phyloP scores from a whole-genome alignment of 1,284 basidiomycete species.

The Chalciporus piperatoides region DNA sequence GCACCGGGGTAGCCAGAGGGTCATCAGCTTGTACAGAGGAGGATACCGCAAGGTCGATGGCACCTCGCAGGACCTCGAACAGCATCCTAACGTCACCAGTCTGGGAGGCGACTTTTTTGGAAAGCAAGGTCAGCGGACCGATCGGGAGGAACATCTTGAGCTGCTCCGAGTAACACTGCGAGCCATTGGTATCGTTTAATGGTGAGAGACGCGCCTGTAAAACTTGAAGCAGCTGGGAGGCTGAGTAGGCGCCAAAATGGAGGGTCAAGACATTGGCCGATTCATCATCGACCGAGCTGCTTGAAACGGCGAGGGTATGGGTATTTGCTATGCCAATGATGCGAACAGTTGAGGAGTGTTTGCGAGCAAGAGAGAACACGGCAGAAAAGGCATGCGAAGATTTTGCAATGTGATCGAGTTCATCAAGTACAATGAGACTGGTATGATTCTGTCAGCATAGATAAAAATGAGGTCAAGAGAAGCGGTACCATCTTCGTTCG shows the following conservation, averaged over 20 bases:
- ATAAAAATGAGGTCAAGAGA: slow-evolving; percentile 9
- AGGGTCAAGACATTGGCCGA: slow-evolving; percentile 51
- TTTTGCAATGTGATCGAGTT: slow-evolving; percentile 70
- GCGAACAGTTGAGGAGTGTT: slow-evolving; percentile 48
- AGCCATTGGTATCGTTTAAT: slow-evolving; percentile 37
- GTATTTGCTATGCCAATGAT: slow-evolving; percentile 78
- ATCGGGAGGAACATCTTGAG: slow-evolving; percentile 57
- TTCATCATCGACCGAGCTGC: slow-evolving; percentile 21
- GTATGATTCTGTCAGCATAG: slow-evolving; percentile 1
- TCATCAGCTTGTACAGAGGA: slow-evolving; percentile 31
- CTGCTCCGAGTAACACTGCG: slow-evolving; percentile 27
- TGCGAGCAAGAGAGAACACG: slow-evolving; percentile 60
- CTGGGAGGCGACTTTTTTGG: slow-evolving; percentile 71
- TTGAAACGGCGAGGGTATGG: slow-evolving; percentile 63
- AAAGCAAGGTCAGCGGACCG: slow-evolving; percentile 60
- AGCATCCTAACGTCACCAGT: slow-evolving; percentile 76
- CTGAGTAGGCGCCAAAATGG: slow-evolving; percentile 73
- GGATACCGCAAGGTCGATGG: slow-evolving; percentile 62
- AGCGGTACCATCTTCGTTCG: slow-evolving; percentile 53
- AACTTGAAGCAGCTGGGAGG: slow-evolving; percentile 62
- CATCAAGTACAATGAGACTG: slow-evolving; percentile 74
- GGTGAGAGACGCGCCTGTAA: slow-evolving; percentile 55
- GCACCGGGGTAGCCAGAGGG: slow-evolving; percentile 39
- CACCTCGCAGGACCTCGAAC: slow-evolving; percentile 72
- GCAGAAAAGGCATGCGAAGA: slow-evolving; percentile 52